Evolutionary conservation across 176 grass and related monocot species (phyloP).

Genomic region (Rhipidocladum racemiflorum): DNA sequence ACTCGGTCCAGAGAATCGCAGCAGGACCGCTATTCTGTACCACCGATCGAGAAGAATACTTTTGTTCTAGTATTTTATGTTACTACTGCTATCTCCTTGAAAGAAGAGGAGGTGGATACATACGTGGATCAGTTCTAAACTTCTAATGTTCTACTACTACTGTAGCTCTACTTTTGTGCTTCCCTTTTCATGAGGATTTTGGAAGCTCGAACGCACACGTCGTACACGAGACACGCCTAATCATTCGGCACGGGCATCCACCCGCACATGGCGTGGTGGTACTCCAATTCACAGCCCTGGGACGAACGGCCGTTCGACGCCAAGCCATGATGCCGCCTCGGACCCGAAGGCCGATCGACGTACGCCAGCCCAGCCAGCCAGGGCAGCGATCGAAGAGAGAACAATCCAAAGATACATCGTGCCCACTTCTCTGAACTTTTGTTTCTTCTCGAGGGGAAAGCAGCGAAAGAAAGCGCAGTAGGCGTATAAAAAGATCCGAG

Average conservation of each 20-base stretch:
- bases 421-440: background rate
- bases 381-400: background rate
- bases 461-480: background rate
- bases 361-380: background rate
- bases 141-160: no score
- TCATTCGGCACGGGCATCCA: conserved; percentile 21
- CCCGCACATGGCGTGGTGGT: background rate
- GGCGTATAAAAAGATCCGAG: background rate
- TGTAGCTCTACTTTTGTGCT: background rate
- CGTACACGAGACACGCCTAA: conserved; percentile 20
- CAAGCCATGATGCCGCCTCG: background rate
- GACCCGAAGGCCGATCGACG: background rate
- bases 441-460: background rate
- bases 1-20: no score
- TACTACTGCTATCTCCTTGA: no score
- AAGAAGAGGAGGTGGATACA: no score
- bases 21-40: no score
- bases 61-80: no score
- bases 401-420: conserved; percentile 30
- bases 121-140: no score
- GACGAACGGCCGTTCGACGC: background rate
- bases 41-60: no score
- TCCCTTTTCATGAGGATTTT: background rate
- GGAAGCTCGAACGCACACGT: conserved; percentile 2
- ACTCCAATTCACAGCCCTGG: background rate